phyloP scores from a whole-genome alignment of 306 rosid species.

The Glycine tomentella region DNA sequence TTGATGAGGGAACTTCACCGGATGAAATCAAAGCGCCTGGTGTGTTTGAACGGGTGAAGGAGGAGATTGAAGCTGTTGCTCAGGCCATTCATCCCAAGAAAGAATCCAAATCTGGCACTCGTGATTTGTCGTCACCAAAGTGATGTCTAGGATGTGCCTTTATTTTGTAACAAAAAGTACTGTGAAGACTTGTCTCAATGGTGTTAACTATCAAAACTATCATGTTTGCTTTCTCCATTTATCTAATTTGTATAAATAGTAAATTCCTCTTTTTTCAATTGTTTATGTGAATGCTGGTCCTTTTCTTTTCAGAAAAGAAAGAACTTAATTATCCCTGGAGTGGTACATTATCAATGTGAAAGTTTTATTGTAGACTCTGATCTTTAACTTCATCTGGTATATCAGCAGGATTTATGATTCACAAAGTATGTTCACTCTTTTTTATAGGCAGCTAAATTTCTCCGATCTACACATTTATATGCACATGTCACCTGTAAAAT shows the following conservation, averaged over 20 bases:
- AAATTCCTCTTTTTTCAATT: background rate
- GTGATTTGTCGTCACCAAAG: slow-evolving; percentile 52
- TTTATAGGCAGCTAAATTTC: slow-evolving; percentile 23
- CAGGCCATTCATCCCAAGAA: slow-evolving; percentile 69
- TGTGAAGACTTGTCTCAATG: slow-evolving; percentile 3
- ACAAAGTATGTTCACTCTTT: background rate
- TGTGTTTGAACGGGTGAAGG: slow-evolving; percentile 58
- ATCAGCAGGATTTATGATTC: slow-evolving; percentile 1
- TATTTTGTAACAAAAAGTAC: slow-evolving; percentile 35
- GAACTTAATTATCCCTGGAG: background rate
- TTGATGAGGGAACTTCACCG: slow-evolving; percentile 53
- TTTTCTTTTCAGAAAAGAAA: slow-evolving; percentile 2
- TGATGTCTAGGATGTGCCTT: slow-evolving; percentile 39
- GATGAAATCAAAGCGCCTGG: slow-evolving; percentile 62
- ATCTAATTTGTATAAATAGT: slow-evolving; percentile 2
- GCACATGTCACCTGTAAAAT: background rate
- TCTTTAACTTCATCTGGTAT: slow-evolving; percentile 20
- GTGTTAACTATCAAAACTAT: slow-evolving; percentile 31
- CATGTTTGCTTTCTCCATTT: background rate
- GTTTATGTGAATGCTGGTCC: slow-evolving; percentile 1
- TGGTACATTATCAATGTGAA: slow-evolving; percentile 35
- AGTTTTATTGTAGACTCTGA: slow-evolving; percentile 21
- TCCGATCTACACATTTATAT: slow-evolving; percentile 7
- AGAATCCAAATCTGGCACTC: slow-evolving; percentile 57
- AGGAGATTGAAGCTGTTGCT: slow-evolving; percentile 72